These are phyloP conservation scores for Naegleria lovaniensis DNA, from an alignment of 208 protist genomes.

Conservation along the genomic window DNA sequence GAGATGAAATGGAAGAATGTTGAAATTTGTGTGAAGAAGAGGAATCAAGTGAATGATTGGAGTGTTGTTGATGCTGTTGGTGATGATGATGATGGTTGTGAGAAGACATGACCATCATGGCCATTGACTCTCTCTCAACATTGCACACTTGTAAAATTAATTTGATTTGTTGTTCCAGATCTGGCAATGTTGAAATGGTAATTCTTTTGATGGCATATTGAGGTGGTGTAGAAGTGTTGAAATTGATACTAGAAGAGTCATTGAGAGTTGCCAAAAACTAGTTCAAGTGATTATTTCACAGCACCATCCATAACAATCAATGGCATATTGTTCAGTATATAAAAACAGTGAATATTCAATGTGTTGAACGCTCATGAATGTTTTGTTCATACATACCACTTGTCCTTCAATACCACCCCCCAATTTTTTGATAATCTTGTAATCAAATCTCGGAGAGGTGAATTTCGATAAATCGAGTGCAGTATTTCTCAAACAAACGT, in stretches of 20 bases:
- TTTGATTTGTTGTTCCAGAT: constrained; percentile 5
- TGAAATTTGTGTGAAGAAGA: no score
- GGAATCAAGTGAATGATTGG: not conserved
- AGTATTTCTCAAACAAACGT: not conserved
- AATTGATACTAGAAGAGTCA: no score
- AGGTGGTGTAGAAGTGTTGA: no score
- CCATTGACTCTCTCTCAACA: not conserved
- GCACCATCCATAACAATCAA: no score
- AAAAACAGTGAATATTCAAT: not conserved
- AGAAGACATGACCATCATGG: not conserved
- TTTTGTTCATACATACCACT: not conserved
- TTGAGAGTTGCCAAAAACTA: no score
- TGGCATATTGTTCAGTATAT: no score
- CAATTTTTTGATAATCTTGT: not conserved
- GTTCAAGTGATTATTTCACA: no score
- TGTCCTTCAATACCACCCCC: not conserved
- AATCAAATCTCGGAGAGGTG: not conserved
- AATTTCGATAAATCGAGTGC: not conserved
- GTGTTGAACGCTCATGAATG: not conserved
- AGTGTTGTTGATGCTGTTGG: not conserved
- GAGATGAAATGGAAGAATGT: not conserved
- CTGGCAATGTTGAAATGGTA: not conserved
- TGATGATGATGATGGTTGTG: not conserved
- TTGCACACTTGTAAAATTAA: not conserved
- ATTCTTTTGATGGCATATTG: not conserved